phyloP scores from a whole-genome alignment of 768 basidiomycete species.

The Paxillus rubicundulus region DNA sequence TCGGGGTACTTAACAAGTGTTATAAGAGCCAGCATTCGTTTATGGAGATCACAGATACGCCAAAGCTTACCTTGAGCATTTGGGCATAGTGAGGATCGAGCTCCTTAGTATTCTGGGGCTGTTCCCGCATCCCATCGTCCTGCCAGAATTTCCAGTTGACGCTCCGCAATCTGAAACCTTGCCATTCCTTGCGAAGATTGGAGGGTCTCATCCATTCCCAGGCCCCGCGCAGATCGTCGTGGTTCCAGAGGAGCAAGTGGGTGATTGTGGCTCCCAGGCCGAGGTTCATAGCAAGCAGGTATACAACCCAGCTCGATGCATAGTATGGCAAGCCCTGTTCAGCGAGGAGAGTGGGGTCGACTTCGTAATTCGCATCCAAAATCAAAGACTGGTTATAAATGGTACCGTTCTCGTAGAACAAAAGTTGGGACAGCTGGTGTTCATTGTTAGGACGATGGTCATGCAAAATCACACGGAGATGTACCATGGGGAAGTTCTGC shows the following conservation, averaged over 20 bases:
- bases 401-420: slow-evolving; percentile 53
- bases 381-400: slow-evolving; percentile 52
- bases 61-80: slow-evolving; percentile 39
- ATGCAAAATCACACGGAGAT: slow-evolving; percentile 24
- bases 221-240: slow-evolving; percentile 43
- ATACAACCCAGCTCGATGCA: slow-evolving; percentile 24
- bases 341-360: slow-evolving; percentile 49
- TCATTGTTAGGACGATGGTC: background rate
- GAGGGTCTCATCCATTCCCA: slow-evolving; percentile 47
- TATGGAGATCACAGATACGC: slow-evolving; percentile 14
- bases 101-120: slow-evolving; percentile 37
- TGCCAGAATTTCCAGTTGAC: slow-evolving; percentile 42
- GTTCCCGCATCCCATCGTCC: slow-evolving; percentile 12
- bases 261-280: slow-evolving; percentile 47
- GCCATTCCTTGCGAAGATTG: slow-evolving; percentile 23
- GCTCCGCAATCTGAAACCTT: slow-evolving; percentile 20
- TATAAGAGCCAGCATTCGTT: background rate
- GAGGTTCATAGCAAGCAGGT: slow-evolving; percentile 16
- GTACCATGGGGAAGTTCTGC: slow-evolving; percentile 57
- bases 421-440: slow-evolving; percentile 42
- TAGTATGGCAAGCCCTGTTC: slow-evolving; percentile 37
- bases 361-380: slow-evolving; percentile 48
- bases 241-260: slow-evolving; percentile 54
- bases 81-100: slow-evolving; percentile 56
- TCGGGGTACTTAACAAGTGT: slow-evolving; percentile 33